Base-by-base conservation (phyloP, 768 basidiomycete species). In the Amanita phalloides region DNA sequence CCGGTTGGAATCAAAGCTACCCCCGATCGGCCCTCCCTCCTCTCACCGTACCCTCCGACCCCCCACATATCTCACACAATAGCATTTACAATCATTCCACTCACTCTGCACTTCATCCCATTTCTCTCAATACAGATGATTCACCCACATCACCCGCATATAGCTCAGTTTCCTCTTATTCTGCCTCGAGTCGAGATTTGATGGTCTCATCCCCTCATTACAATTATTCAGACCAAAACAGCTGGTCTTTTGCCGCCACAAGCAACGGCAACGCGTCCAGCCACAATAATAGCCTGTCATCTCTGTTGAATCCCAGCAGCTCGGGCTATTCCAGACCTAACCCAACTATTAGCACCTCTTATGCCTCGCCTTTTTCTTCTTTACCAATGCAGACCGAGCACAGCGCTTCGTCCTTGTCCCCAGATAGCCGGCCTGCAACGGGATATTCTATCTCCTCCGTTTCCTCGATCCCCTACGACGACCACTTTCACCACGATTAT, bases 401-500 rank as follows among this genome's bases (percentile, higher is more conserved):
- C 58, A 78, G 79, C 53, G 79, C 80, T 33, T 85, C 84, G 0
- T 86, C 85, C 0, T 65, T 87, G 57, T 90, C 89, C 3, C 89
- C 89, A 4, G 89, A 91, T 64, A 87, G 86, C 66, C 81, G 89
- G 47, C 89, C 89, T 1, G 84, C 83, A 1, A 90, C 89, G 0
- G 86, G 89, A 14, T 91, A 91, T 65, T 90, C 89, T 36, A 86
- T 89, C 51, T 83, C 86, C 2, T 88, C 86, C 10, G 86, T 89
- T 57, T 85, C 84, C 1, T 88, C 85, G 17, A 62, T 87, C 57
- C 75, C 82, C 0, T 86, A 88, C 64, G 82, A 86, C 39, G 72
- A 66, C 46, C 61, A 71, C 61, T 56, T 68, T 28, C 68, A 78
- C 51, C 75, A 77, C 52, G 79, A 88, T 60, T 84, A 85, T 62